Evolutionary conservation across 192 early-diverging fungal species (phyloP).

Genomic region (Fimicolochytrium jonesii): DNA sequence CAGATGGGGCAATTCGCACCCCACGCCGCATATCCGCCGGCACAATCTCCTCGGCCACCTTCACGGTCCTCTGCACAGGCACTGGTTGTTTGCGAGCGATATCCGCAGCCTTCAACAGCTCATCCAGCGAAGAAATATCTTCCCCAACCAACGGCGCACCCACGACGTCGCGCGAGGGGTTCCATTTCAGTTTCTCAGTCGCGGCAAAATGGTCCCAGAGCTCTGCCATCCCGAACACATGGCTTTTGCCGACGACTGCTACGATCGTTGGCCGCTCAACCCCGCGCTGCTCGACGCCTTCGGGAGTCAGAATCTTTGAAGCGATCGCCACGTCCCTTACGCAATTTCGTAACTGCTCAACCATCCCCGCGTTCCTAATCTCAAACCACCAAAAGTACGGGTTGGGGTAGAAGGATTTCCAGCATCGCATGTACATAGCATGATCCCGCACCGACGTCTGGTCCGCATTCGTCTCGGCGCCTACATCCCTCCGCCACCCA

Average conservation of each 20-base stretch:
- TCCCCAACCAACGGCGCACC: too few relatives aligned
- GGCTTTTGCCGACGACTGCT: conserved; percentile 21
- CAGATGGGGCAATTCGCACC: too few relatives aligned
- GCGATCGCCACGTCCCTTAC: conserved; percentile 14
- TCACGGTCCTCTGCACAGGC: too few relatives aligned
- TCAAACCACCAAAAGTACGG: conserved; percentile 26
- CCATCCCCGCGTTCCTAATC: conserved; percentile 25
- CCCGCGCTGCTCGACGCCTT: neutral
- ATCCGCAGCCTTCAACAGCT: too few relatives aligned
- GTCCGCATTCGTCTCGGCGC: neutral
- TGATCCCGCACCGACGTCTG: conserved; percentile 4
- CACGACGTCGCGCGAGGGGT: too few relatives aligned
- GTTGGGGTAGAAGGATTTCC: conserved; percentile 14
- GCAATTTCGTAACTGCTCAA: neutral
- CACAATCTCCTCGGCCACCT: too few relatives aligned
- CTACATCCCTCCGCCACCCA: conserved; percentile 7
- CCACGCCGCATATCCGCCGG: too few relatives aligned
- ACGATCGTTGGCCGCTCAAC: conserved; percentile 9
- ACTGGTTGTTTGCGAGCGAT: too few relatives aligned
- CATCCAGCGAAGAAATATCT: too few relatives aligned
- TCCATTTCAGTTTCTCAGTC: too few relatives aligned
- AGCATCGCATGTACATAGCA: conserved; percentile 1
- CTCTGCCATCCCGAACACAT: conserved; percentile 25
- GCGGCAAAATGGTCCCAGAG: neutral
- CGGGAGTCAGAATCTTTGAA: neutral